Conservation (phyloP, 2,329 filamentous ascomycete genomes). For the Neopestalotiopsis sp. region DNA sequence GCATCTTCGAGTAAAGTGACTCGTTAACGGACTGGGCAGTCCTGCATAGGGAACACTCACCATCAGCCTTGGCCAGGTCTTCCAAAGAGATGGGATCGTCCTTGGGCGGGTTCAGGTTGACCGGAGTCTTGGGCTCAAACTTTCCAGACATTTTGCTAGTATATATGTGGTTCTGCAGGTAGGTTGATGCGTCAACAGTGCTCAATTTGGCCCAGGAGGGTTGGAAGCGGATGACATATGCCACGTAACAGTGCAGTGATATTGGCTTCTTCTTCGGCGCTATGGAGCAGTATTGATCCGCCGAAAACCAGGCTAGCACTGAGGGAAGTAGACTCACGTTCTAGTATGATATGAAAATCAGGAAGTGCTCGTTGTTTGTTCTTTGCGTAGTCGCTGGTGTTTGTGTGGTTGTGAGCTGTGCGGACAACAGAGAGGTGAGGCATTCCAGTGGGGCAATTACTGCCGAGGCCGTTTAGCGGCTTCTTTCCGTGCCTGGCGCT, state of each 20-base stretch:
- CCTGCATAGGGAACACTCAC: conserved; percentile 56
- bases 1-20: background rate
- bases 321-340: background rate
- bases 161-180: background rate
- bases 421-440: conserved; percentile 6
- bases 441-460: conserved; percentile 16
- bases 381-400: background rate
- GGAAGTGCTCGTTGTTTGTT: background rate
- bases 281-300: background rate
- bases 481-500: conserved; percentile 4
- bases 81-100: conserved; percentile 83
- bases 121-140: conserved; percentile 80
- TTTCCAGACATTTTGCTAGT: conserved; percentile 58
- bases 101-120: conserved; percentile 83
- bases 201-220: background rate
- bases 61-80: conserved; percentile 81
- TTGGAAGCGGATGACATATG: background rate
- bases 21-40: background rate
- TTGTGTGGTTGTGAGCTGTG: background rate
- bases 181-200: background rate
- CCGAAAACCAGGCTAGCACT: background rate
- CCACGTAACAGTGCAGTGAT: background rate
- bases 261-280: background rate
- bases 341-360: background rate
- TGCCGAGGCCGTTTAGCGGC: conserved; percentile 16